A percentile compares a stretch with the other conserved stretches of the same genome.
phyloP scores from a whole-genome alignment of 192 early-diverging fungal genomes.

The Gaertneriomyces semiglobifer region DNA sequence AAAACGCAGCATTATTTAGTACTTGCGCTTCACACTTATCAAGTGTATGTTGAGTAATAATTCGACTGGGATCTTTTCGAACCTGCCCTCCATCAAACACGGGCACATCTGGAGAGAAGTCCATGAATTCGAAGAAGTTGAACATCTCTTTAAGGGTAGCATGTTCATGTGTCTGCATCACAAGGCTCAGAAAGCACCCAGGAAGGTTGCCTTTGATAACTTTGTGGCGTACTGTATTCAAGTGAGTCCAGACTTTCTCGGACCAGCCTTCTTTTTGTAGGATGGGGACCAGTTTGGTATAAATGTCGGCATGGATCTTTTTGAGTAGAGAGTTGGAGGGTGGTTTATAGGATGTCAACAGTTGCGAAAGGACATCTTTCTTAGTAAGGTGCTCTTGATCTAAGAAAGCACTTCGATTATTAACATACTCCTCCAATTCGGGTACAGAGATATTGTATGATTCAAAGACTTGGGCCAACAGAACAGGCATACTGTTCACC shows the following conservation, averaged over 20 bases:
- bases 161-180: slow-evolving; percentile 3
- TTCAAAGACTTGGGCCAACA: slow-evolving; percentile 2
- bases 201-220: background rate
- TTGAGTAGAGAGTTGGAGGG: background rate
- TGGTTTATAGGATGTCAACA: background rate
- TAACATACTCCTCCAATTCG: slow-evolving; percentile 15
- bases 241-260: slow-evolving; percentile 7
- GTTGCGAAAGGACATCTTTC: background rate
- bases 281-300: background rate
- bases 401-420: background rate
- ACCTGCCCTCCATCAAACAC: background rate
- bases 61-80: background rate
- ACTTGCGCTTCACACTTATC: background rate
- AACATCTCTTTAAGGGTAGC: background rate
- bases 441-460: background rate
- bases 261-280: slow-evolving; percentile 2
- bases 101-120: background rate
- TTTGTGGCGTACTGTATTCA: background rate
- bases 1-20: background rate
- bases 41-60: background rate
- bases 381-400: background rate
- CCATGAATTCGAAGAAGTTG: background rate
- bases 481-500: slow-evolving; percentile 13
- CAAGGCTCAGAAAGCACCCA: background rate
- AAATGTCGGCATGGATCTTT: slow-evolving; percentile 9